phyloP scores from a whole-genome alignment of 345 rosid species.

The Diplotaxis tenuifolia region DNA sequence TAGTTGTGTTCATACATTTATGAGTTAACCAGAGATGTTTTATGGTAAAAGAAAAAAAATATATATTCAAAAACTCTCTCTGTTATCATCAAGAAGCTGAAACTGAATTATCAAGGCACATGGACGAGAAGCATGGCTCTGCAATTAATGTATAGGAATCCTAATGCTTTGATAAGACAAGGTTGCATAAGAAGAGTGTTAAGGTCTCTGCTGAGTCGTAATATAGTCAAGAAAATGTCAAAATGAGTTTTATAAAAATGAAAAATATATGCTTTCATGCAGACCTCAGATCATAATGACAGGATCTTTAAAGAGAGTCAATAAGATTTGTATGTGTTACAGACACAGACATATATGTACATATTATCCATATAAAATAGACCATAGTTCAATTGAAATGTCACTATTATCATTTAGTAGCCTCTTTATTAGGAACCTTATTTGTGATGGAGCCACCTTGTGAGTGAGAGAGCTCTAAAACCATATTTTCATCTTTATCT shows the following conservation, averaged over 20 bases:
- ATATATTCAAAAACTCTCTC: neutral
- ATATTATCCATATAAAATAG: slow-evolving; percentile 13
- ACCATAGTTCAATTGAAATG: slow-evolving; percentile 34
- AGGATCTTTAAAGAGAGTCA: slow-evolving; percentile 18
- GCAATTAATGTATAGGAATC: slow-evolving; percentile 16
- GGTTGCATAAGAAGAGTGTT: slow-evolving; percentile 21
- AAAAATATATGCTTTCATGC: slow-evolving; percentile 2
- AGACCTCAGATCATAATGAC: slow-evolving; percentile 26
- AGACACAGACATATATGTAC: neutral
- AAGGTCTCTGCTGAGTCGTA: slow-evolving; percentile 22
- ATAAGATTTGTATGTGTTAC: slow-evolving; percentile 25
- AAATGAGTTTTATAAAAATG: neutral
- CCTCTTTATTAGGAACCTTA: slow-evolving; percentile 34
- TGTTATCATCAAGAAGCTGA: slow-evolving; percentile 26
- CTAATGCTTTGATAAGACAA: slow-evolving; percentile 5
- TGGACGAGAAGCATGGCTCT: slow-evolving; percentile 20
- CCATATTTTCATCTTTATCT: slow-evolving; percentile 23
- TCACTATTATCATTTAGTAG: slow-evolving; percentile 37
- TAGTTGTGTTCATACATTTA: slow-evolving; percentile 20
- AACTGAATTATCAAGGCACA: slow-evolving; percentile 28
- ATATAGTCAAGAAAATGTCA: slow-evolving; percentile 15
- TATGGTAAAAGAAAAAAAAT: neutral
- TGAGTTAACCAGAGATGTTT: slow-evolving; percentile 18
- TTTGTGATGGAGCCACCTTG: slow-evolving; percentile 30
- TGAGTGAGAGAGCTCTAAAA: slow-evolving; percentile 23